phyloP scores from a whole-genome alignment of 345 rosid species.

The Tarenaya hassleriana region DNA sequence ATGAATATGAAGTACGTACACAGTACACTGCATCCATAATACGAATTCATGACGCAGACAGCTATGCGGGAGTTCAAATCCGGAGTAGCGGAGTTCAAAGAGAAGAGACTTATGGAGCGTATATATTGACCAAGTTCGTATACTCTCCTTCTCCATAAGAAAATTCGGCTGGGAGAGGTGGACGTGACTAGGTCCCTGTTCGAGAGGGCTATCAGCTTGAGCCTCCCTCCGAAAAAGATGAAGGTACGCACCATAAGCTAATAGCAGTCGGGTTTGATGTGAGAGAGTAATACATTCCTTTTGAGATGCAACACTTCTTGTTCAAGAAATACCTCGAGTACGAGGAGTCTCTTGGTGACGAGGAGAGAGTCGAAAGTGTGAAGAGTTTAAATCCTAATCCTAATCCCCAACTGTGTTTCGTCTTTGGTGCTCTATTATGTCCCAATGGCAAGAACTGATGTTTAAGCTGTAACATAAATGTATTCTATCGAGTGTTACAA shows the following conservation, averaged over 20 bases:
- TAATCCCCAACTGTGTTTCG: too few relatives aligned
- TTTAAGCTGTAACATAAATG: too few relatives aligned
- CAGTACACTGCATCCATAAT: too few relatives aligned
- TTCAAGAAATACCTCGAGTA: conserved; percentile 80
- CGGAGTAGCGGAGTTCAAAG: conserved; percentile 88
- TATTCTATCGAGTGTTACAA: too few relatives aligned
- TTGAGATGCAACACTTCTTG: conserved; percentile 55
- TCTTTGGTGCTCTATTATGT: too few relatives aligned
- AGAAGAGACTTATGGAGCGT: conserved; percentile 94
- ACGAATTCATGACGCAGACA: conserved; percentile 75
- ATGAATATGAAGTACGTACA: too few relatives aligned
- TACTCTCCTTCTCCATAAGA: conserved; percentile 33
- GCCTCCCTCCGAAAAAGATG: conserved; percentile 80
- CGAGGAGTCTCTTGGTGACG: conserved; percentile 60
- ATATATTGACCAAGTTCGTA: conserved; percentile 82
- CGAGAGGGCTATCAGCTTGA: conserved; percentile 83
- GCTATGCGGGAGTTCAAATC: conserved; percentile 83
- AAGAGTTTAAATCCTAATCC: too few relatives aligned
- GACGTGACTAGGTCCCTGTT: conserved; percentile 64
- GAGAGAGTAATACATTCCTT: background rate
- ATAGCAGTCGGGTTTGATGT: background rate
- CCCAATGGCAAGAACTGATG: too few relatives aligned
- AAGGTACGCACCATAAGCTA: conserved; percentile 42
- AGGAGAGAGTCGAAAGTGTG: conserved; percentile 54
- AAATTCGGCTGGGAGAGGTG: conserved; percentile 66